Evolutionary conservation across 331 rosid species (phyloP), one percentile per base, ranked within the genome.

Genomic region (Quercus lobata): DNA sequence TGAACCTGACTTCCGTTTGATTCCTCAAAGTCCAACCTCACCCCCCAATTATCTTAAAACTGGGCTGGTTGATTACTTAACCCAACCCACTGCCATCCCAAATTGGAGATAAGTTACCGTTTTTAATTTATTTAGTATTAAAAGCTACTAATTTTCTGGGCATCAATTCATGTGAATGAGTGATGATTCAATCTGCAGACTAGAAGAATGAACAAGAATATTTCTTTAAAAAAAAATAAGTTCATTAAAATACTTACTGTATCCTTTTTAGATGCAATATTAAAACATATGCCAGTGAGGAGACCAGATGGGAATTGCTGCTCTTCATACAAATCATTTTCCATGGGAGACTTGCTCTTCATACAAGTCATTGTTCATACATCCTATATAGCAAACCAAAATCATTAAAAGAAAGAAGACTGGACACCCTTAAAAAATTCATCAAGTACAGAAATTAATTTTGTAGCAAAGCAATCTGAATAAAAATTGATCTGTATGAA

Each of bases 301-400:
- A 73, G 65, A 81, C 87, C 92, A 16, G 63, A 62, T 75, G 94
- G 97, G 75, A 81, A 79, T 32, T 65, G 78, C 78, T 85, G 89
- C 81, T 82, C 92, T 2, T 62, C 79, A 55, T 69, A 68, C 71
- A 78, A 73, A 73, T 88, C 90, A 71, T 85, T 81, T 65, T 86
- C 98, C 99, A 96, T 95, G 83, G 84, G 80, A 41, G 46, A 41
- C 46, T 41, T 85, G 88, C 80, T 82, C 92, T 2, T 62, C 78
- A 55, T 69, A 68, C 73, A 80, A 71, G 75, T 88, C 90, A 75
- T 85, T 81, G 72, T 86, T 97, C 99, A 96, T 95, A 82, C 83
- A 74, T 57, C 91, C 97, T 88, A 25, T 69, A 77, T n/a, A 75
- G 83, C 80, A 83, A 75, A 69, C 54, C 68, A 78, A 72, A 35